Conservation (phyloP, 2,329 filamentous ascomycete species). For the Cryphonectria japonica region DNA sequence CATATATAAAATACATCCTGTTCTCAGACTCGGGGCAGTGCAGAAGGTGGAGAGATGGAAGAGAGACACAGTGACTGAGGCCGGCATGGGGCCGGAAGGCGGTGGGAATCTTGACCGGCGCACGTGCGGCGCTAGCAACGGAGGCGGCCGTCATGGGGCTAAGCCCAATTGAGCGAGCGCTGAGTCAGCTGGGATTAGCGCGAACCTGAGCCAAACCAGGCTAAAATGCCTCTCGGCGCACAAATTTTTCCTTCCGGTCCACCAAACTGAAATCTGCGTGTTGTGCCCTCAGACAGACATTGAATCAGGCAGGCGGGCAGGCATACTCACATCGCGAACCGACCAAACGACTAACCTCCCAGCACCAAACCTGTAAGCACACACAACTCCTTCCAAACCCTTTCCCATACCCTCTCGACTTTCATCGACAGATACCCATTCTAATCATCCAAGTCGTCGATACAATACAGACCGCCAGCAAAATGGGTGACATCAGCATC, state of each 20-base stretch:
- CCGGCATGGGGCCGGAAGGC: neutral
- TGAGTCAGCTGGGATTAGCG: neutral
- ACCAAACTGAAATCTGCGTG: conserved; percentile 13
- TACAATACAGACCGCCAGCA: conserved; percentile 60
- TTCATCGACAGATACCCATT: conserved; percentile 26
- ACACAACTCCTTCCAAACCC: neutral
- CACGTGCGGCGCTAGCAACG: neutral
- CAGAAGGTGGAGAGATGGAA: neutral
- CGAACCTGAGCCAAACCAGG: neutral
- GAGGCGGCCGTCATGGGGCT: neutral
- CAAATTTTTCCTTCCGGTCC: conserved; percentile 15
- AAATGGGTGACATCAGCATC: conserved; percentile 83
- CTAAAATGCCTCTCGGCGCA: conserved; percentile 7
- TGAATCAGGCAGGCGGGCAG: conserved; percentile 8
- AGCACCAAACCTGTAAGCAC: conserved; percentile 19
- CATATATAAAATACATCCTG: neutral
- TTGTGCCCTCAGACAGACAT: neutral
- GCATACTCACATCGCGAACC: conserved; percentile 17
- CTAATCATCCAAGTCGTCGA: conserved; percentile 34
- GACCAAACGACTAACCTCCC: conserved; percentile 18
- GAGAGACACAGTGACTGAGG: too few relatives aligned
- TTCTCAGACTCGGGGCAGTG: neutral
- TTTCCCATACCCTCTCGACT: neutral
- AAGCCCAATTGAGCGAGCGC: neutral
- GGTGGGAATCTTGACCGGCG: neutral